phyloP scores from a whole-genome alignment of 441 rosid genomes.

The Adansonia rubrostipa region DNA sequence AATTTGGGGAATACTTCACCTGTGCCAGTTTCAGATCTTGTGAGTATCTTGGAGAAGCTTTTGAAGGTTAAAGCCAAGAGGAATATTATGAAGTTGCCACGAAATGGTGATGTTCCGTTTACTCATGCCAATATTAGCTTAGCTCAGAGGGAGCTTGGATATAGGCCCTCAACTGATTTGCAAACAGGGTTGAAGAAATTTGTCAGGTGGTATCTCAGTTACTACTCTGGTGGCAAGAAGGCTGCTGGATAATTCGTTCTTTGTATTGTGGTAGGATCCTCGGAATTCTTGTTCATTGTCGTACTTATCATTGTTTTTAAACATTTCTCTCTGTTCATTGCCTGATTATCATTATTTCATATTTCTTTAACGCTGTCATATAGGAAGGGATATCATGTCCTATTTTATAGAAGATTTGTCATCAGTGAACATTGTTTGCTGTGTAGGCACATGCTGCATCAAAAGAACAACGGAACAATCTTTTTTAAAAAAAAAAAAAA shows the following conservation, averaged over 20 bases:
- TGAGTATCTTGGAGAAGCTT: conserved; percentile 75
- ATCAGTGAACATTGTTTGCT: conserved; percentile 41
- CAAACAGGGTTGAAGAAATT: conserved; percentile 95
- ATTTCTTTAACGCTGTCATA: conserved; percentile 44
- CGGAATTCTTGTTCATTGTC: conserved; percentile 51
- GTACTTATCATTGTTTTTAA: conserved; percentile 57
- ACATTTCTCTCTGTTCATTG: conserved; percentile 36
- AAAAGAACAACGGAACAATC: conserved; percentile 36
- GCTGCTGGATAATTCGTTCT: conserved; percentile 55
- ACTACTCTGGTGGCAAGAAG: conserved; percentile 69
- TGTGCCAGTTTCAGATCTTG: conserved; percentile 84
- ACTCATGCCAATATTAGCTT: conserved; percentile 93
- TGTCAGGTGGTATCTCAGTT: conserved; percentile 82
- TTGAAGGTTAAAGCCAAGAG: conserved; percentile 86
- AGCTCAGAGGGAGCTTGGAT: conserved; percentile 79
- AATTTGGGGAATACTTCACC: conserved; percentile 96
- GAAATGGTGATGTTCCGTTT: conserved; percentile 89
- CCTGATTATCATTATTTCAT: conserved; percentile 38
- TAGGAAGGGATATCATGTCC: conserved; percentile 37
- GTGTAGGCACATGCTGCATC: conserved; percentile 41
- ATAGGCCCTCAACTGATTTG: conserved; percentile 84
- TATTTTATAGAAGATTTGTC: conserved; percentile 43
- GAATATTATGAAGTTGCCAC: conserved; percentile 77
- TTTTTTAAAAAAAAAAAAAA: conserved; percentile 16
- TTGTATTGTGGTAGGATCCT: conserved; percentile 41